Conservation (phyloP, 2,329 filamentous ascomycete species). For the Niveomyces coronatus region DNA sequence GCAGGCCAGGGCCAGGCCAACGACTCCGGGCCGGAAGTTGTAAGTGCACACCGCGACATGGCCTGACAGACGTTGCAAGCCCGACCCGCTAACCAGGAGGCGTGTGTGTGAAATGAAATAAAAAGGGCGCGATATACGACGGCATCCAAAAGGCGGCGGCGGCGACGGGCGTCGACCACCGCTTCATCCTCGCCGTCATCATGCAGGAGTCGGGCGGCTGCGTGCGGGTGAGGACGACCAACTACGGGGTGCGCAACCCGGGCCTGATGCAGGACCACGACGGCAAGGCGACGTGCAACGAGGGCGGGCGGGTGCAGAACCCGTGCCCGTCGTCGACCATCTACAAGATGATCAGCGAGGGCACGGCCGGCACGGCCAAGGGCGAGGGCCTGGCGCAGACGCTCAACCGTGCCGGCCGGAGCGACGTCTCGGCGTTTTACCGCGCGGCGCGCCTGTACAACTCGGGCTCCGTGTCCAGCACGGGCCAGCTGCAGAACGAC, state of each 20-base stretch:
- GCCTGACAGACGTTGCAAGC: no score
- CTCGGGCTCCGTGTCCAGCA: constrained; percentile 28
- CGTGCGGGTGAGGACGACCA: constrained; percentile 29
- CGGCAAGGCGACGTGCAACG: constrained; percentile 26
- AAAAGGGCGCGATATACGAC: constrained; percentile 17
- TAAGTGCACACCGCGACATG: constrained; percentile 10
- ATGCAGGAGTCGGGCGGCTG: constrained; percentile 36
- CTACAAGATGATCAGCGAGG: constrained; percentile 28
- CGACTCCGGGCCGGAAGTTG: constrained; percentile 15
- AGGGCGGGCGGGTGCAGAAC: constrained; percentile 14
- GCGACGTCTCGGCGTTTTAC: constrained; percentile 31
- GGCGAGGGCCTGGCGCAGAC: constrained; percentile 33
- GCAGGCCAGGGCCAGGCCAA: constrained; percentile 9
- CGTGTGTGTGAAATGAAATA: no score
- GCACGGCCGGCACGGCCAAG: constrained; percentile 27
- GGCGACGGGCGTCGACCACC: constrained; percentile 22
- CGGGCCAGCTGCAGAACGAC: constrained; percentile 27
- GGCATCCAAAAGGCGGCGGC: constrained; percentile 23
- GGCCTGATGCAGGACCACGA: constrained; percentile 31
- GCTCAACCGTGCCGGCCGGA: constrained; percentile 19
- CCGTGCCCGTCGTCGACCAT: constrained; percentile 18
- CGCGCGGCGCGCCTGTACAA: constrained; percentile 39
- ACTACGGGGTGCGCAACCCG: constrained; percentile 31
- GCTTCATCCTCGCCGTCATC: constrained; percentile 33
- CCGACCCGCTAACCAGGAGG: no score